Evolutionary conservation across 192 early-diverging fungal species (phyloP), one percentile per base, ranked within the genome.

Genomic region (Coemansia sp.): DNA sequence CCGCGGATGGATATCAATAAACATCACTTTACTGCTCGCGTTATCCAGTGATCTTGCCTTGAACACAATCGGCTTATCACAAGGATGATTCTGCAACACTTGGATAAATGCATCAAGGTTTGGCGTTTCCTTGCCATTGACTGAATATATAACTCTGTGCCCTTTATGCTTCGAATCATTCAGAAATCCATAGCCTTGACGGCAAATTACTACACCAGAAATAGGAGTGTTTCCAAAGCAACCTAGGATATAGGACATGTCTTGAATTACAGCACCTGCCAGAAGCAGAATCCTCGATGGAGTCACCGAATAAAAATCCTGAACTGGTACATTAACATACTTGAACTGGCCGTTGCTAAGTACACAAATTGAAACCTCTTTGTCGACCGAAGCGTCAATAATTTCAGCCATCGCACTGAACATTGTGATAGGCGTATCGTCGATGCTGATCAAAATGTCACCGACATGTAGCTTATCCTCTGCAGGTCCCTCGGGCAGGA

Each of bases 201-300:
- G 22, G 22, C 22, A 1, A 25, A 25, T 25, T 25, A 25, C 22
- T 25, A 25, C 22, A 25, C 22, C 22, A 25, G 22, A 25, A 25
- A 25, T 25, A 25, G 22, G 22, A 25, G 22, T 25, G 22, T 25
- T 25, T 25, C 22, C 22, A 25, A 25, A 25, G 22, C 22, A 25
- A 25, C 22, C 22, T 25, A 25, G 1, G 1, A 25, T 25, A 65
- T 90, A 92, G 7, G 89, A 90, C 25, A 93, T 66, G 52, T 90
- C 84, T 64, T 92, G 84, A 16, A 92, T 82, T 49, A 90, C 86
- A 28, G 87, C 90, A 42, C 94, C 95, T 48, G 94, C 95, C 34
- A 95, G 85, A 56, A 93, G 89, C 1, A 97, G 86, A 76, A 90
- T 92, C 22, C 88, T 81, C 63, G 91, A 86, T 2, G 95, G 94